Evolutionary conservation across 2,329 filamentous ascomycete genomes (phyloP).

Genomic region (Penicillium sp.): DNA sequence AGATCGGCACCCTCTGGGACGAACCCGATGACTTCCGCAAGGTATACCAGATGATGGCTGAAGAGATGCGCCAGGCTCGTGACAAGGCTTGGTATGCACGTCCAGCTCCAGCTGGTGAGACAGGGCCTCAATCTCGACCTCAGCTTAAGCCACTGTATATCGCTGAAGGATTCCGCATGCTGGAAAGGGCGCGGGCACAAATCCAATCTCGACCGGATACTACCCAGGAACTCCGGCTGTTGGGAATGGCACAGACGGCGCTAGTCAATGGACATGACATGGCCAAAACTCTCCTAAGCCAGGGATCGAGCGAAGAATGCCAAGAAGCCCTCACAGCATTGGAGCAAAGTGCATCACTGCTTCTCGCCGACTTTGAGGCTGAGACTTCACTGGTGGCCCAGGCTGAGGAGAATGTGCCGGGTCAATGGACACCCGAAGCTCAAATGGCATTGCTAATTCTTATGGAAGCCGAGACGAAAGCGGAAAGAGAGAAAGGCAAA

Average conservation of each 20-base stretch:
- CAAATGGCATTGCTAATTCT: neutral
- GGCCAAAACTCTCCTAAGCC: neutral
- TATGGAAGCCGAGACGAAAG: neutral
- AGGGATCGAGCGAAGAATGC: neutral
- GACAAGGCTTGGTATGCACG: neutral
- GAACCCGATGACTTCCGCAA: neutral
- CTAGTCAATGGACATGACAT: no score
- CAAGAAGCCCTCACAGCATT: neutral
- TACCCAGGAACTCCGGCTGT: no score
- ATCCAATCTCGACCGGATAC: no score
- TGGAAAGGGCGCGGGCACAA: no score
- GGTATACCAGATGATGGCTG: neutral
- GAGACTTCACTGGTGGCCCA: no score
- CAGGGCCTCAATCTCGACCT: neutral
- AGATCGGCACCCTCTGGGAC: neutral
- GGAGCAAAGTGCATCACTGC: no score
- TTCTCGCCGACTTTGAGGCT: neutral
- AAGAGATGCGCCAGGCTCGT: neutral
- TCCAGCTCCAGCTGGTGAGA: neutral
- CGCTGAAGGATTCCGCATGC: no score
- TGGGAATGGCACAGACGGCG: no score
- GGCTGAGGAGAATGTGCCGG: no score
- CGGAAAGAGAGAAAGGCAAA: rapidly evolving
- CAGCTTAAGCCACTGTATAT: neutral
- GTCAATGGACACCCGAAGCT: no score